Evolutionary conservation across 441 rosid genomes (phyloP).

Genomic region (Gossypium gossypioides): DNA sequence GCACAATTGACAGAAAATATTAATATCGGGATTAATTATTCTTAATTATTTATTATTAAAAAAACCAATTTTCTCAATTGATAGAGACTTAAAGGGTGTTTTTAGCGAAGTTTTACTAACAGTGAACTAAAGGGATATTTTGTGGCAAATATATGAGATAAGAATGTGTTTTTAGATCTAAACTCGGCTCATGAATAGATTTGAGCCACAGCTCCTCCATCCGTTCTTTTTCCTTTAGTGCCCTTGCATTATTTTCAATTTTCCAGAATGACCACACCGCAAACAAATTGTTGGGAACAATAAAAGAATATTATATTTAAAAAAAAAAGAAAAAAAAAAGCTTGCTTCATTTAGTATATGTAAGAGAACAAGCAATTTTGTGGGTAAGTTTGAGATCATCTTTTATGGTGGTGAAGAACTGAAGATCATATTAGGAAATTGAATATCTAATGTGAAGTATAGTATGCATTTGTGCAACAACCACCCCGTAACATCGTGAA

Average conservation of each 20-base stretch:
- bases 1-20: too few species aligned
- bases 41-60: too few species aligned
- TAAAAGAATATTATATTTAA: too few species aligned
- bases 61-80: too few species aligned
- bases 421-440: not conserved
- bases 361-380: not conserved
- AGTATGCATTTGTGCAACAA: not conserved
- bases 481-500: slow-evolving; percentile 9
- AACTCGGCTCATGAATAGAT: not conserved
- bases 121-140: slow-evolving; percentile 35
- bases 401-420: too few species aligned
- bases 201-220: slow-evolving; percentile 27
- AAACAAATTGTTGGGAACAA: not conserved
- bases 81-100: too few species aligned
- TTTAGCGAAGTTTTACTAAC: too few species aligned
- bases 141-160: slow-evolving; percentile 23
- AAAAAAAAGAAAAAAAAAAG: too few species aligned
- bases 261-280: not conserved
- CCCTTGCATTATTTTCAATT: not conserved
- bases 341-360: not conserved
- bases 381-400: too few species aligned
- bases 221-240: not conserved
- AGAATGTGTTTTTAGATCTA: slow-evolving; percentile 19
- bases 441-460: not conserved
- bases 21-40: too few species aligned